Percentiles rank a stretch among this genome's conserved stretches.
Evolutionary conservation across 805 yeast species (phyloP).

Genomic region (Candida chilensis): DNA sequence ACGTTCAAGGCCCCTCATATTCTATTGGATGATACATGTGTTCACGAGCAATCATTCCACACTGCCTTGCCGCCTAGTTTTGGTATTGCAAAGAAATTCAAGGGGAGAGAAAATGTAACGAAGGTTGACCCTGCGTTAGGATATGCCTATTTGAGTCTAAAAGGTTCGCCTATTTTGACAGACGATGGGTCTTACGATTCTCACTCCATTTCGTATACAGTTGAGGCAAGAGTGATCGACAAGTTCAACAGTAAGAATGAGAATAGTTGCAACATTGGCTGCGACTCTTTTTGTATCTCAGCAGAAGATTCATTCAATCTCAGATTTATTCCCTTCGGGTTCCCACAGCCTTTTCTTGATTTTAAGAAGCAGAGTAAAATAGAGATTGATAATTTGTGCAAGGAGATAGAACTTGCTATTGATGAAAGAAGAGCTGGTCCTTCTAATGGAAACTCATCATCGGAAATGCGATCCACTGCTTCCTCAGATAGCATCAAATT

Average conservation of each 20-base stretch:
- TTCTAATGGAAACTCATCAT: too few relatives aligned
- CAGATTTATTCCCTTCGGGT: slow-evolving; percentile 23
- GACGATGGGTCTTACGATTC: slow-evolving; percentile 35
- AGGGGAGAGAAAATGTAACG: slow-evolving; percentile 11
- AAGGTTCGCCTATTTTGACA: slow-evolving; percentile 46
- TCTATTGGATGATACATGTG: slow-evolving; percentile 14
- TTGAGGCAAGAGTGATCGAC: slow-evolving; percentile 50
- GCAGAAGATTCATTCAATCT: slow-evolving; percentile 26
- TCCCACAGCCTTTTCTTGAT: too few relatives aligned
- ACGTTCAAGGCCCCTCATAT: slow-evolving; percentile 27
- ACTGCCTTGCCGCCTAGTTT: slow-evolving; percentile 26
- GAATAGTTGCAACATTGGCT: neutral
- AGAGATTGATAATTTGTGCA: too few relatives aligned
- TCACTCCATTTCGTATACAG: slow-evolving; percentile 37
- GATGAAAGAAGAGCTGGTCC: too few relatives aligned
- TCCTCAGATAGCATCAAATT: too few relatives aligned
- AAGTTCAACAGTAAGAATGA: slow-evolving; percentile 17
- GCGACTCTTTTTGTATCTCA: slow-evolving; percentile 10
- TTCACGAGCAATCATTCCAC: slow-evolving; percentile 14
- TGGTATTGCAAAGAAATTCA: slow-evolving; percentile 19
- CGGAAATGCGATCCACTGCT: too few relatives aligned
- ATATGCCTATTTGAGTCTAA: slow-evolving; percentile 39
- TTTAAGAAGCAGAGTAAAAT: too few relatives aligned
- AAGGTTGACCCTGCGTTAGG: slow-evolving; percentile 31
- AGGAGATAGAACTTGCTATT: too few relatives aligned